Conservation (phyloP, 495 filamentous ascomycete genomes). For the Hypoxylon cercidicola region DNA sequence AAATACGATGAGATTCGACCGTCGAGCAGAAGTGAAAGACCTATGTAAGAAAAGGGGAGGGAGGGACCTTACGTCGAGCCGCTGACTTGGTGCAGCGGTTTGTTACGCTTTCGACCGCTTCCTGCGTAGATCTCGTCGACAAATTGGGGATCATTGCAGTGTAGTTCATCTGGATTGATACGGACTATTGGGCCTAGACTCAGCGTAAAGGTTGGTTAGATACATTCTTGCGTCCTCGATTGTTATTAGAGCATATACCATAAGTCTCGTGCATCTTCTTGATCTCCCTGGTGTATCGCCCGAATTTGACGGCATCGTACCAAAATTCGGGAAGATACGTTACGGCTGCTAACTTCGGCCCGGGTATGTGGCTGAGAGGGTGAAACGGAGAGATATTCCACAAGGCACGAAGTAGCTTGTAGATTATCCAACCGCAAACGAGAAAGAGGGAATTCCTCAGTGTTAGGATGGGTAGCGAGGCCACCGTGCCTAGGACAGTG, state of each 20-base stretch:
- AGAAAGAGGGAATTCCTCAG: conserved; percentile 15
- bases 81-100: conserved; percentile 44
- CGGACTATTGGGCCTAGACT: conserved; percentile 48
- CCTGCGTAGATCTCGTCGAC: conserved; percentile 48
- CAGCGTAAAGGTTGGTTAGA: conserved; percentile 2
- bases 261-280: conserved; percentile 61
- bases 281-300: conserved; percentile 58
- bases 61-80: conserved; percentile 34
- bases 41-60: conserved; percentile 24
- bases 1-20: conserved; percentile 11
- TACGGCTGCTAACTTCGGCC: conserved; percentile 59
- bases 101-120: conserved; percentile 44
- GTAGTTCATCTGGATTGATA: conserved; percentile 50
- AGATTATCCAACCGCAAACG: conserved; percentile 37
- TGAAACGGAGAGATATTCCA: conserved; percentile 50
- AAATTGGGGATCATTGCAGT: conserved; percentile 46
- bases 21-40: neutral
- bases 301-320: conserved; percentile 56
- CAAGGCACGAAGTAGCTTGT: conserved; percentile 36
- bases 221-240: neutral
- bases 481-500: neutral
- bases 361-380: conserved; percentile 54
- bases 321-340: conserved; percentile 63
- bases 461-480: conserved; percentile 6
- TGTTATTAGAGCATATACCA: conserved; percentile 30